Conservation (phyloP, 148 eudicot genomes). For the Persicaria maculosa region DNA sequence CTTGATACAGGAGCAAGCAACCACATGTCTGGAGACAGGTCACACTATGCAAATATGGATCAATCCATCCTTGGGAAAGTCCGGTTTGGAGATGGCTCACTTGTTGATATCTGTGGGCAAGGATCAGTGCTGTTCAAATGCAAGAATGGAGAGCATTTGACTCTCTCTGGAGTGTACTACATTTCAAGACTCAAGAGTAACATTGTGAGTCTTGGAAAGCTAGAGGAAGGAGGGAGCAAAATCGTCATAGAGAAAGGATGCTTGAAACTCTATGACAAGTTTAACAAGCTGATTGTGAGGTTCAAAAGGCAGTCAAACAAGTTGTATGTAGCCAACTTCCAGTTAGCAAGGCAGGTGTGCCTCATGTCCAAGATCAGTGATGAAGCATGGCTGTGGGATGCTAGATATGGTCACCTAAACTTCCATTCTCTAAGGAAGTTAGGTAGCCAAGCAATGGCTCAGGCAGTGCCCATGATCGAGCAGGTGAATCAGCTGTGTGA, state of each 20-base stretch:
- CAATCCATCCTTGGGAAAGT: not conserved
- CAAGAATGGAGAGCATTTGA: not conserved
- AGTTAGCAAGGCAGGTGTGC: not conserved
- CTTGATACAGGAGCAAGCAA: not conserved
- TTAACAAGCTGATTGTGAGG: not conserved
- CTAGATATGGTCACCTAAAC: constrained; percentile 4
- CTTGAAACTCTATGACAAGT: not conserved
- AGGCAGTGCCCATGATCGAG: not conserved
- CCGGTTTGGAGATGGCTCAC: not conserved
- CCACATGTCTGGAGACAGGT: not conserved
- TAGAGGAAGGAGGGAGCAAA: not conserved
- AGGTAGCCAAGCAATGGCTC: not conserved
- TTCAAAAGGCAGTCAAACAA: not conserved
- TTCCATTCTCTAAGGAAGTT: not conserved
- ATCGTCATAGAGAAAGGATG: not conserved
- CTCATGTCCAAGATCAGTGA: not conserved
- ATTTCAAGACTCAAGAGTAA: not conserved
- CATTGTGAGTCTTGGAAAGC: not conserved
- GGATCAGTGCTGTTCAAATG: not conserved
- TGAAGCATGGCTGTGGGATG: not conserved
- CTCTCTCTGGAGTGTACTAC: not conserved
- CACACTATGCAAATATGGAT: not conserved
- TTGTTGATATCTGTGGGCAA: not conserved
- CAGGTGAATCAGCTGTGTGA: constrained; percentile 8
- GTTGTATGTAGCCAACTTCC: not conserved